Conservation (phyloP, 768 basidiomycete species). For the Royoungia palumana region DNA sequence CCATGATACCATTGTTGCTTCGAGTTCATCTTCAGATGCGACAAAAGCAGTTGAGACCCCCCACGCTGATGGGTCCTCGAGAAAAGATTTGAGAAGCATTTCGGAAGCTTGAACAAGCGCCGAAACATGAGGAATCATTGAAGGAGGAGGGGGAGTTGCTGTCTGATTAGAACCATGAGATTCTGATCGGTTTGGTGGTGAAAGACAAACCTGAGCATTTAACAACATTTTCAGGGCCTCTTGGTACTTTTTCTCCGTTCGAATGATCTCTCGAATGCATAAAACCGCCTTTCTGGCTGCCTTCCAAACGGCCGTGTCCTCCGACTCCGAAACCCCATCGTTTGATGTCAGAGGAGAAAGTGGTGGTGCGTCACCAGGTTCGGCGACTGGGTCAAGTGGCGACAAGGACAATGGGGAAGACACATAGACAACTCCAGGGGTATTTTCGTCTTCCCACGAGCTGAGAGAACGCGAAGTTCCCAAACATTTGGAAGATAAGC, state of each 20-base stretch:
- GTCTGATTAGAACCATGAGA: constrained; percentile 25
- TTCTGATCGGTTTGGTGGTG: background rate
- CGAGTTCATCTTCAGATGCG: constrained; percentile 47
- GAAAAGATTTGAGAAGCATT: constrained; percentile 46
- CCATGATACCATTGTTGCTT: constrained; percentile 57
- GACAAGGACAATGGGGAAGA: background rate
- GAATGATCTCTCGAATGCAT: constrained; percentile 46
- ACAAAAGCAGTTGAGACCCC: constrained; percentile 63
- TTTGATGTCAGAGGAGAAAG: constrained; percentile 3
- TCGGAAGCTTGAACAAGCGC: constrained; percentile 51
- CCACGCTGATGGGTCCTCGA: constrained; percentile 61
- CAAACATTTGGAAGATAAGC: background rate
- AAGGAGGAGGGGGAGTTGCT: constrained; percentile 44
- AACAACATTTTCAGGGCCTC: constrained; percentile 36
- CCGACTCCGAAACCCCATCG: constrained; percentile 8
- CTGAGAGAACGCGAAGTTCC: background rate
- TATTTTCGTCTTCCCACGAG: background rate
- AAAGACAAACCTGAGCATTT: constrained; percentile 32
- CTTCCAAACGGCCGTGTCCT: constrained; percentile 33
- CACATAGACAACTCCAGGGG: background rate
- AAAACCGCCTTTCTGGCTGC: constrained; percentile 40
- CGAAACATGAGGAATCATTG: constrained; percentile 50
- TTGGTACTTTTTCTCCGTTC: constrained; percentile 46
- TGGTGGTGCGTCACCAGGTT: background rate
- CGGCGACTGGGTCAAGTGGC: background rate